phyloP scores from a whole-genome alignment of 305 asterid species.

The Solanum aculeatissimum region DNA sequence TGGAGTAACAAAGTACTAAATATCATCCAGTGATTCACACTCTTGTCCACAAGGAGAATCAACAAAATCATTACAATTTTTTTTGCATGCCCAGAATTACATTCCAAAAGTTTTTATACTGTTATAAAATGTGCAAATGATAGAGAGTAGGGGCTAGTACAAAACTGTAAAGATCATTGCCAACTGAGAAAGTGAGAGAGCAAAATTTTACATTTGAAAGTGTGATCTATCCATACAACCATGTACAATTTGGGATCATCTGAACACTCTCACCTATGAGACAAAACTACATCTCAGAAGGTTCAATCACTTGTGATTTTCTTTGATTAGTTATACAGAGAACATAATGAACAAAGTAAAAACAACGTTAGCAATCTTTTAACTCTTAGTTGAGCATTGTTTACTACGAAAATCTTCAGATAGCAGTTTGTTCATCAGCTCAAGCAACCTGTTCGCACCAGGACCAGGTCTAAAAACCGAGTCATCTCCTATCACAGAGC shows the following conservation, averaged over 20 bases:
- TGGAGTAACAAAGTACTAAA: background rate
- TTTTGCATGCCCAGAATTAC: background rate
- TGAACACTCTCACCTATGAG: background rate
- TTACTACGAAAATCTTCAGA: slow-evolving; percentile 49
- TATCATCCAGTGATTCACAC: background rate
- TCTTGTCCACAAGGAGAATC: background rate
- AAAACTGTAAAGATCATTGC: background rate
- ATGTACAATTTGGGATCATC: slow-evolving; percentile 9
- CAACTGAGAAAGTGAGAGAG: background rate
- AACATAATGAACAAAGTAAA: background rate
- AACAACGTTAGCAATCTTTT: slow-evolving; percentile 1
- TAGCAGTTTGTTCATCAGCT: slow-evolving; percentile 32
- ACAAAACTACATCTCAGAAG: background rate
- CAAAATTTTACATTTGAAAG: background rate
- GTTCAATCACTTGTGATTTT: background rate
- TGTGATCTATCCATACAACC: slow-evolving; percentile 1
- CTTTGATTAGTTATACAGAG: background rate
- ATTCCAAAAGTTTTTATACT: background rate
- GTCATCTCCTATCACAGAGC: slow-evolving; percentile 52
- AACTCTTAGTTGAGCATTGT: slow-evolving; percentile 37
- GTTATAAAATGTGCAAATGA: background rate
- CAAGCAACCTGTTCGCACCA: slow-evolving; percentile 59
- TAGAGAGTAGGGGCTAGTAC: background rate
- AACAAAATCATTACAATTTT: background rate
- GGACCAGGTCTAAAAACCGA: slow-evolving; percentile 65